Base-by-base conservation (phyloP, 768 basidiomycete species). In the Chalciporus chontae region DNA sequence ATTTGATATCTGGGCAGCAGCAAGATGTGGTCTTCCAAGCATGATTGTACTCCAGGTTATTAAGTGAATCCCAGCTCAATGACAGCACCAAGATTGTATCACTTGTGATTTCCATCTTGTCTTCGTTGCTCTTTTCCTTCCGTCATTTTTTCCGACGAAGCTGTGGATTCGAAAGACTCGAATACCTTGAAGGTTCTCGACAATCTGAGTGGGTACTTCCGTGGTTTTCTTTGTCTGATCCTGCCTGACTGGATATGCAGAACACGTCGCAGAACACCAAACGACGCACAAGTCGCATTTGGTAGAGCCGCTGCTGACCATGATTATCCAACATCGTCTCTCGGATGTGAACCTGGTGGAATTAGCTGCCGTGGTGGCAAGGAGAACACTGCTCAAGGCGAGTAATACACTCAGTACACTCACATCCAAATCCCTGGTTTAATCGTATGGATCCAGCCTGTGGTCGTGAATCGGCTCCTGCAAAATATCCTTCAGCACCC, bases 401-500 rank as follows among this genome's bases (percentile, higher is more conserved):
- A 55, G 73, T 1, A n/a, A n/a, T n/a, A n/a, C n/a, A n/a, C n/a
- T n/a, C n/a, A n/a, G n/a, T n/a, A n/a, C 8, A 26, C 8, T 7
- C 26, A 26, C 6, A 2, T 17, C 34, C 43, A 13, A 17, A 46
- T 51, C 1, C n/a, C 55, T 27, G 2, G n/a, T 17, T 37, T 40
- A 19, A 31, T 26, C 29, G 3, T 36, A 15, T 14, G n/a, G 15
- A n/a, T 36, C n/a, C 48, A 74, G 90, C 89, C 89, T 2, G 73
- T 79, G 11, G 69, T 80, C n/a, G 77, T 87, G 43, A 92, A 92
- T 59, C 81, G 85, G 36, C 75, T 81, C 40, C 64, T 95, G 2
- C 92, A 94, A 71, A 79, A 76, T 18, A 74, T 92, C 50, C 65
- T 94, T 18, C 86, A 89, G 55, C 83, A 88, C 54, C 70, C 77